Percentiles rank a stretch among this genome's conserved stretches.
These are phyloP conservation scores for Boechera divaricarpa DNA, from an alignment of 345 rosid genomes.

Conservation along the genomic window DNA sequence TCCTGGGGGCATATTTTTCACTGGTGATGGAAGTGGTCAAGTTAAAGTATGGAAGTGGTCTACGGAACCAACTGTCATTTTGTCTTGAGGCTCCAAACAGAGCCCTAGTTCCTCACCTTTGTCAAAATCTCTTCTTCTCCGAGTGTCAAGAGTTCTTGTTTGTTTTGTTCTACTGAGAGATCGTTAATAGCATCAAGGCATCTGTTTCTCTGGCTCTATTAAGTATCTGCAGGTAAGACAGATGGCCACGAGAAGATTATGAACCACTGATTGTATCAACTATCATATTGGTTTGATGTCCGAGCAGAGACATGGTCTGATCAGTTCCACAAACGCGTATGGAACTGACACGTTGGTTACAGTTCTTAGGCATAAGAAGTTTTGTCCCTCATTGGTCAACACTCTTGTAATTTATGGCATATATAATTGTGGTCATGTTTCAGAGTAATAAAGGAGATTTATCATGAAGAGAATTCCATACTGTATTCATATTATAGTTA, in stretches of 20 bases:
- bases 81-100: constrained; percentile 34
- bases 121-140: constrained; percentile 8
- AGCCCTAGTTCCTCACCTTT: constrained; percentile 9
- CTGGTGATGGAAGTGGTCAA: constrained; percentile 92
- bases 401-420: constrained; percentile 5
- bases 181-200: constrained; percentile 5
- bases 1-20: constrained; percentile 88
- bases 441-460: neutral
- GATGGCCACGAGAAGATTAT: neutral
- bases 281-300: neutral
- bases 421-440: neutral
- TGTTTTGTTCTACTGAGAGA: constrained; percentile 4
- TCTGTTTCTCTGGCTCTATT: constrained; percentile 3
- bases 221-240: neutral
- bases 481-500: neutral
- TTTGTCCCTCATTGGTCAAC: neutral
- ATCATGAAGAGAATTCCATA: neutral
- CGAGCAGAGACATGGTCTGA: neutral
- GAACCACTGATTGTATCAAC: constrained; percentile 2
- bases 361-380: constrained; percentile 1
- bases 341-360: constrained; percentile 3
- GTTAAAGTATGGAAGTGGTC: constrained; percentile 93
- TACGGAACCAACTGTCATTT: constrained; percentile 44
- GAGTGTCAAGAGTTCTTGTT: neutral
- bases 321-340: neutral